Conservation (phyloP, 768 basidiomycete species). For the Lentinula raphanica region DNA sequence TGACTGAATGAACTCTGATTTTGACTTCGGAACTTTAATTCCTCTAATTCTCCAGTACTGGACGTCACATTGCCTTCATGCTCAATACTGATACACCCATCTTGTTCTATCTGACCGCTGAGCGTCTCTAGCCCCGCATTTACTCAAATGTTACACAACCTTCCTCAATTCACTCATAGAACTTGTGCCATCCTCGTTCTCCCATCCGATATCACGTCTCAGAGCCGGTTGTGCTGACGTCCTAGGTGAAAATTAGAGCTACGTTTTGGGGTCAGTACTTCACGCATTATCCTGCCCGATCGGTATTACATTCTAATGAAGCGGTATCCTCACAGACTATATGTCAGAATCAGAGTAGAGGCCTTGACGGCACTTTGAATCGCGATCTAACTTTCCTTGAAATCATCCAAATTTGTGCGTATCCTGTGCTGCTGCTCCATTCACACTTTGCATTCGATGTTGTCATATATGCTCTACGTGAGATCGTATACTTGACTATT, state of each 20-base stretch:
- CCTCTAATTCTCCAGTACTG: background rate
- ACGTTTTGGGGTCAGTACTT: constrained; percentile 2
- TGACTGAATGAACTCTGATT: background rate
- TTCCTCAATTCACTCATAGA: background rate
- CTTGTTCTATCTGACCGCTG: background rate
- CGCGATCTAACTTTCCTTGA: too few relatives aligned
- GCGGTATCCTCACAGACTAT: background rate
- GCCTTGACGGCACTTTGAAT: background rate
- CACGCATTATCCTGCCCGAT: background rate
- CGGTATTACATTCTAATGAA: background rate
- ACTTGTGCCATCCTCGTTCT: background rate
- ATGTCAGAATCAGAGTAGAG: background rate
- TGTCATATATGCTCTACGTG: background rate
- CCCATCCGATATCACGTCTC: background rate
- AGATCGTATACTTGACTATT: background rate
- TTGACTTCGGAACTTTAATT: constrained; percentile 1
- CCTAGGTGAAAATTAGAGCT: constrained; percentile 1
- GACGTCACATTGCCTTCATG: constrained; percentile 5
- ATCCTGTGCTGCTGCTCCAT: background rate
- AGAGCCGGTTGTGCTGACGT: constrained; percentile 1
- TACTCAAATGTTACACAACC: constrained; percentile 1
- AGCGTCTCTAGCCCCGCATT: constrained; percentile 1
- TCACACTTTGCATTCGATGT: background rate
- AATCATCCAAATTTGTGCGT: background rate
- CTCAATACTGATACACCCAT: background rate